Base-by-base conservation (phyloP, 23 red algal species). In the Gracilariopsis chorda region DNA sequence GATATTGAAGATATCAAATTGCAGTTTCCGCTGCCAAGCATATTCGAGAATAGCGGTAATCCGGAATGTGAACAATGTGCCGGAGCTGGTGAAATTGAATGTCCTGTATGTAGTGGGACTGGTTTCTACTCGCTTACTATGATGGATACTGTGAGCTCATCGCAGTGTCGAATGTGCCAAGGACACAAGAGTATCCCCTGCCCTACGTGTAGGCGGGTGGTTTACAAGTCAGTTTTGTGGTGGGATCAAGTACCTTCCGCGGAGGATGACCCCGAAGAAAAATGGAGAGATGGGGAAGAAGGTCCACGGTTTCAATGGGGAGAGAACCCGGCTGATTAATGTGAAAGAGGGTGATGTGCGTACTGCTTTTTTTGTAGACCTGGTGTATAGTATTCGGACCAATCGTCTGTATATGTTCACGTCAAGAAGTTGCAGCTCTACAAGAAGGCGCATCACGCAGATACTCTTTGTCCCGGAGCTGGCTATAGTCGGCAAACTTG, bases 221-320 rank as follows among this genome's bases (percentile, higher is more conserved):
- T 94, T 14, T 94, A 79, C 70, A 94, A 94, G 52, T 86, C 80
- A 14, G 82, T 94, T 32, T 25, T 94, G 37, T 94, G 91, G 91
- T 94, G 91, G 91, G 91, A 94, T 70, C 61, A 78, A 49, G 58
- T 83, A 30, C 80, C 80, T 27, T 45, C 34, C 45, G 49, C 7
- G 13, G 79, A 84, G 51, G 89, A 92, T 46, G 89, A 92, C 25
- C 78, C 78, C 33, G 89, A 92, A 16, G 78, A 92, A 56, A 78
- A 92, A 29, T 92, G 89, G 89, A 52, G 63, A 62, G 79, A 77
- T 36, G 77, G 65, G 7, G 58, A 64, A 52, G 78, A 75, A 40
- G 78, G 62, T 27, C 78, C 78, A 24, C 53, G 59, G 34, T 82
- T 92, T 72, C 23, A 43, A 37, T 92, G 89, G 89, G 51, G 65